phyloP scores from a whole-genome alignment of 2,329 filamentous ascomycete species.

The Xylariaceae sp. region DNA sequence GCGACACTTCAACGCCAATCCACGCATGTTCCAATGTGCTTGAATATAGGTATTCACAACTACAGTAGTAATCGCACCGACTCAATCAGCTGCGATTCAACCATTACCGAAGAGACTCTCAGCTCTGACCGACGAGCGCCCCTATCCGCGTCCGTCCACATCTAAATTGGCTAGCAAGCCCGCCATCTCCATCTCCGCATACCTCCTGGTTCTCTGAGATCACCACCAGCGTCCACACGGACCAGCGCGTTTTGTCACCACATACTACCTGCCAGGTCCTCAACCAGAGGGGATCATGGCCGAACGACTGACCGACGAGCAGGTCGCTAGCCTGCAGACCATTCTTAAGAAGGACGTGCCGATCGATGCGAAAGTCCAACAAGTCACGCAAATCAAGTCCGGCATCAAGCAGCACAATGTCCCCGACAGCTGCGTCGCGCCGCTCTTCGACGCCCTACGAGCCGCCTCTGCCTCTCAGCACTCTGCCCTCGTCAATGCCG shows the following conservation, averaged over 20 bases:
- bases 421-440: slow-evolving; percentile 65
- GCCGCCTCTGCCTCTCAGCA: slow-evolving; percentile 72
- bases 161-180: neutral
- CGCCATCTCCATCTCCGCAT: neutral
- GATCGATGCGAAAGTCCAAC: slow-evolving; percentile 66
- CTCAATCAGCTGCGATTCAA: too few species aligned
- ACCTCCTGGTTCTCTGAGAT: slow-evolving; percentile 1
- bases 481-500: slow-evolving; percentile 71
- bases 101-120: too few species aligned
- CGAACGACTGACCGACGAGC: slow-evolving; percentile 55
- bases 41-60: too few species aligned
- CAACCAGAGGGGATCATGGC: slow-evolving; percentile 36
- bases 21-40: too few species aligned
- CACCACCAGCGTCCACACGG: slow-evolving; percentile 2
- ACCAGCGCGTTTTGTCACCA: slow-evolving; percentile 11
- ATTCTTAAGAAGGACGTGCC: slow-evolving; percentile 58
- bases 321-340: slow-evolving; percentile 50
- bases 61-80: too few species aligned
- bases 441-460: slow-evolving; percentile 79
- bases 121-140: neutral
- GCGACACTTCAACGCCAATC: too few species aligned
- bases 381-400: slow-evolving; percentile 73
- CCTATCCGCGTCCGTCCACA: slow-evolving; percentile 1
- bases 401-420: slow-evolving; percentile 91
- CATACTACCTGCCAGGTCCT: slow-evolving; percentile 18